A percentile compares a stretch with the other conserved stretches of the same genome.
Conservation (phyloP, 2,329 filamentous ascomycete species). For the Arthrocladium fulminans region DNA sequence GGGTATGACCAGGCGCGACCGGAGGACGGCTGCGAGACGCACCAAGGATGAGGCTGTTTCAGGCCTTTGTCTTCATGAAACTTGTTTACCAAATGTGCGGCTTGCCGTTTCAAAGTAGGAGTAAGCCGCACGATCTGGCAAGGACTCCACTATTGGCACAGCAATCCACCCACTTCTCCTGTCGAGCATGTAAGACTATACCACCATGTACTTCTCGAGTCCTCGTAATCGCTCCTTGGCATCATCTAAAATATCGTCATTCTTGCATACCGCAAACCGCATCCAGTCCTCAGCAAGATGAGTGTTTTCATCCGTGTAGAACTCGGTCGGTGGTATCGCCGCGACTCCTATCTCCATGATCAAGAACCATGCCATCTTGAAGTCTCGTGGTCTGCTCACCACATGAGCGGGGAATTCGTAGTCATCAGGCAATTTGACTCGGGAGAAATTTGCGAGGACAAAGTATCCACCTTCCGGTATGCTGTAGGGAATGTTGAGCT, state of each 20-base stretch:
- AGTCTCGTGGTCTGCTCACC: conserved; percentile 75
- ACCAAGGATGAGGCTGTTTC: neutral
- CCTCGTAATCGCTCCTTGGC: conserved; percentile 68
- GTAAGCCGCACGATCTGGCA: too few relatives aligned
- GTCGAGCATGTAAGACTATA: neutral
- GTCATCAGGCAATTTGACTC: conserved; percentile 70
- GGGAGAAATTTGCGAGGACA: conserved; percentile 84
- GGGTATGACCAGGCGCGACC: too few relatives aligned
- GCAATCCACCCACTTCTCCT: neutral
- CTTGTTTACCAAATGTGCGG: neutral
- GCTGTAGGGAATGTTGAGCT: conserved; percentile 71
- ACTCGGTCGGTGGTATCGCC: conserved; percentile 92
- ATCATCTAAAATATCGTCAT: conserved; percentile 71
- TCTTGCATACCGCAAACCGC: conserved; percentile 92
- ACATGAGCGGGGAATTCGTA: conserved; percentile 90
- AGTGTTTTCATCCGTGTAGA: conserved; percentile 79
- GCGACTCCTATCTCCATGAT: conserved; percentile 95
- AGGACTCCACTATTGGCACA: neutral
- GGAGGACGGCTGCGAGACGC: neutral
- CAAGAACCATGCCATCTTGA: conserved; percentile 91
- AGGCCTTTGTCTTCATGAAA: neutral
- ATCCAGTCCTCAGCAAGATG: conserved; percentile 87
- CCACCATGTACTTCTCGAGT: conserved; percentile 59
- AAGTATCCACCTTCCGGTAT: conserved; percentile 97
- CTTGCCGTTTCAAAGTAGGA: neutral